A percentile compares a stretch with the other conserved stretches of the same genome.
Evolutionary conservation across 202 grass and related monocot species (phyloP).

Genomic region (Bolboschoenoplectus hybrid): DNA sequence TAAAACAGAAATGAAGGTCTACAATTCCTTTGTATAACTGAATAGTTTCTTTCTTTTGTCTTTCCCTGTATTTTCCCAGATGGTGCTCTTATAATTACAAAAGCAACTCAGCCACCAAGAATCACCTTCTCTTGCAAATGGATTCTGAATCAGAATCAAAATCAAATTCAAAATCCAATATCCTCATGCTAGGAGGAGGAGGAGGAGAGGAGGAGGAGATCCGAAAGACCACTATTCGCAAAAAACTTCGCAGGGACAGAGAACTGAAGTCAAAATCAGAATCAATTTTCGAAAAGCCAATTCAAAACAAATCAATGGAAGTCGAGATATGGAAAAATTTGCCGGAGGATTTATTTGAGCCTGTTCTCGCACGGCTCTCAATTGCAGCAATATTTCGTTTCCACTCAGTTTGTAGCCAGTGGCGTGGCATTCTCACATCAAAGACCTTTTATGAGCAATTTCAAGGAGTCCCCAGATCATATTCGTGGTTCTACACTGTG

Average conservation of each 20-base stretch:
- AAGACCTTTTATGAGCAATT: constrained; percentile 63
- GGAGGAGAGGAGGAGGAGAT: constrained; percentile 6
- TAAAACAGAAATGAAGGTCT: background rate
- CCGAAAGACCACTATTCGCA: constrained; percentile 40
- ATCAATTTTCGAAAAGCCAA: constrained; percentile 30
- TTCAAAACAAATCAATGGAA: constrained; percentile 55
- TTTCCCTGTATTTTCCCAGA: background rate
- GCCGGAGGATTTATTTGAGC: constrained; percentile 82
- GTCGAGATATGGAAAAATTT: constrained; percentile 82
- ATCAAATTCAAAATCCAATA: constrained; percentile 29
- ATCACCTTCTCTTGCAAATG: constrained; percentile 31
- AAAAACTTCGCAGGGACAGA: constrained; percentile 53
- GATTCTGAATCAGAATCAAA: constrained; percentile 74
- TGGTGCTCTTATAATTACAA: constrained; percentile 18
- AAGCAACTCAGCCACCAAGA: constrained; percentile 17
- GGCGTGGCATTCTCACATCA: constrained; percentile 74
- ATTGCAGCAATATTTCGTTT: constrained; percentile 75
- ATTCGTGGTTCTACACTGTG: constrained; percentile 90
- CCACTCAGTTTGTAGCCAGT: constrained; percentile 77
- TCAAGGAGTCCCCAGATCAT: constrained; percentile 55
- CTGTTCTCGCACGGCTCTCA: constrained; percentile 79
- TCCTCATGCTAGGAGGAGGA: background rate
- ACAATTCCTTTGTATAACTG: constrained; percentile 7
- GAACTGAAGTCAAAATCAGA: constrained; percentile 49
- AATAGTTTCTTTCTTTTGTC: background rate